Evolutionary conservation across 352 stramenopile species (phyloP).

Genomic region (Globisporangium takayamanum): DNA sequence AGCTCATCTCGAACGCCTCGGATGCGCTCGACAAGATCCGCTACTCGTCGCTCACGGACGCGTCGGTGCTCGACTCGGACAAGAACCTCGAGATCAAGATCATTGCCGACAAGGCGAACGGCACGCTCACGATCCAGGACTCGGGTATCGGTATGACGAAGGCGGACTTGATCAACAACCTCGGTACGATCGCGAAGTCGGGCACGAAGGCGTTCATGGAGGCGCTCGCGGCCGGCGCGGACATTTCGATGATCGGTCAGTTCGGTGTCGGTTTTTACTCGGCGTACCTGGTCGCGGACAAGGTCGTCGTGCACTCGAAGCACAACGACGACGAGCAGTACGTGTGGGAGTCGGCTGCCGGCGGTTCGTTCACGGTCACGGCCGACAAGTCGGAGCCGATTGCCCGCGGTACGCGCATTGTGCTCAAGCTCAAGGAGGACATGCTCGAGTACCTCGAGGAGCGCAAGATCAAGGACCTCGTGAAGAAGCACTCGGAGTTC

Average conservation of each 20-base stretch:
- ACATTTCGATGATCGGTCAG: slow-evolving; percentile 99
- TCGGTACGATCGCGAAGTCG: slow-evolving; percentile 99
- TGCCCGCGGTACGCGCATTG: slow-evolving; percentile 92
- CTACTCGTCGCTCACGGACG: slow-evolving; percentile 96
- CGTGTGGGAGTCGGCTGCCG: slow-evolving; percentile 96
- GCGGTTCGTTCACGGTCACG: slow-evolving; percentile 96
- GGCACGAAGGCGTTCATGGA: slow-evolving; percentile 99
- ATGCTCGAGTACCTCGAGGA: slow-evolving; percentile 99
- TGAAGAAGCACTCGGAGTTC: slow-evolving; percentile 99
- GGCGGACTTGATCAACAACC: slow-evolving; percentile 99
- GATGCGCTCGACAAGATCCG: slow-evolving; percentile 98
- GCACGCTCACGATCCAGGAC: slow-evolving; percentile 98
- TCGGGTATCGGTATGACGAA: slow-evolving; percentile 99
- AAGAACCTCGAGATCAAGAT: slow-evolving; percentile 98
- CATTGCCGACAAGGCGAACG: slow-evolving; percentile 99
- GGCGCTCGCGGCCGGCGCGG: slow-evolving; percentile 93
- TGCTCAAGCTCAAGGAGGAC: slow-evolving; percentile 98
- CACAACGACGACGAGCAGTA: slow-evolving; percentile 98
- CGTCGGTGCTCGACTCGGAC: slow-evolving; percentile 93
- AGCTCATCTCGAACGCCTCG: slow-evolving; percentile 95
- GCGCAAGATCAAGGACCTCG: slow-evolving; percentile 97
- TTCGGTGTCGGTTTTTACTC: slow-evolving; percentile 99
- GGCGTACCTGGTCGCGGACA: slow-evolving; percentile 98
- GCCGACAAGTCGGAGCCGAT: slow-evolving; percentile 87
- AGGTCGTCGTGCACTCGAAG: slow-evolving; percentile 98